phyloP scores from a whole-genome alignment of 495 filamentous ascomycete genomes.

The Lophium mytilinum region DNA sequence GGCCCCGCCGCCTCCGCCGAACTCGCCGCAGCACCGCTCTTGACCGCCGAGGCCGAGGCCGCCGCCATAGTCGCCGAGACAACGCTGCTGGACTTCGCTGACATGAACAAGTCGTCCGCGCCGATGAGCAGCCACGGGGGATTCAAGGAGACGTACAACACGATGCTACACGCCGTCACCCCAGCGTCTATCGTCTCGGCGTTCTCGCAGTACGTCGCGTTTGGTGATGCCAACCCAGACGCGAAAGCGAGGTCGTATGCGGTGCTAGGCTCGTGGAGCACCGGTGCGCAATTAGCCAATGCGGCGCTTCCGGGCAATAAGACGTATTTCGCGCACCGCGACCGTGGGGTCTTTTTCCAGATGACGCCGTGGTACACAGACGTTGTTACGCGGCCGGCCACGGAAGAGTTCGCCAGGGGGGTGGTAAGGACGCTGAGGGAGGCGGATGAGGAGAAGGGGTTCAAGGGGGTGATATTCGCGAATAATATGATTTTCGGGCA shows the following conservation, averaged over 20 bases:
- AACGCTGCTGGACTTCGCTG: background rate
- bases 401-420: constrained; percentile 5
- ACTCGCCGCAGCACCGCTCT: background rate
- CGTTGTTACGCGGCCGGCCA: background rate
- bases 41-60: background rate
- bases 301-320: background rate
- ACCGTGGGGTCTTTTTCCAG: constrained; percentile 10
- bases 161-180: background rate
- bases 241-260: background rate
- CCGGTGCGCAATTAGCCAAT: background rate
- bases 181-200: background rate
- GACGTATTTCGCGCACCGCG: background rate
- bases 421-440: constrained; percentile 2
- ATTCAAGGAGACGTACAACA: constrained; percentile 6
- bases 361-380: constrained; percentile 9
- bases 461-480: constrained; percentile 1
- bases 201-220: background rate
- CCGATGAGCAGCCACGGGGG: constrained; percentile 10
- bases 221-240: background rate
- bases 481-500: constrained; percentile 8
- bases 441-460: background rate
- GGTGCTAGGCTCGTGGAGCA: constrained; percentile 4
- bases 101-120: constrained; percentile 2
- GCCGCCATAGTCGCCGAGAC: background rate
- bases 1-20: constrained; percentile 1